Evolutionary conservation across 192 early-diverging fungal species (phyloP).

Genomic region (Dissophora ornata): DNA sequence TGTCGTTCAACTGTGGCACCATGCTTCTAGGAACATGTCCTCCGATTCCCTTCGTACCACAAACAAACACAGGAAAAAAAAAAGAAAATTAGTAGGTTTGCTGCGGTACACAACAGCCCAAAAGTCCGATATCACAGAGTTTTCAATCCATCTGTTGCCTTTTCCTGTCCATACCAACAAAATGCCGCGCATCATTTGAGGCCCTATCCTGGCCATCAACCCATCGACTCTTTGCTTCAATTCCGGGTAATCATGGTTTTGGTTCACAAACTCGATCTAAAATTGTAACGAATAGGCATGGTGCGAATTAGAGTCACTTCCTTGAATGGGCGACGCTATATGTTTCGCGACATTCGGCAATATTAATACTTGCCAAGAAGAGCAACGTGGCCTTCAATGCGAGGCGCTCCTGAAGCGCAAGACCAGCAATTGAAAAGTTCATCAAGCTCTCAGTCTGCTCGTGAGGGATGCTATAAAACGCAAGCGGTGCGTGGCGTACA

Average conservation of each 20-base stretch:
- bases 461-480: slow-evolving; percentile 58
- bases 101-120: no score
- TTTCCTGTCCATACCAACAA: slow-evolving; percentile 14
- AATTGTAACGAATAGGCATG: no score
- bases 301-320: no score
- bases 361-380: slow-evolving; percentile 67
- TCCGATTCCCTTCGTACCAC: slow-evolving; percentile 54
- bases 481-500: slow-evolving; percentile 61
- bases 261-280: slow-evolving; percentile 62
- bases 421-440: slow-evolving; percentile 59
- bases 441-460: slow-evolving; percentile 61
- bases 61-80: background rate
- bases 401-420: slow-evolving; percentile 63
- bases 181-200: slow-evolving; percentile 57
- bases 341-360: no score
- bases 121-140: no score
- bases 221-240: slow-evolving; percentile 53
- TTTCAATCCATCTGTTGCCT: no score
- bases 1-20: slow-evolving; percentile 62
- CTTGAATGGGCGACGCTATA: no score
- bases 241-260: slow-evolving; percentile 48
- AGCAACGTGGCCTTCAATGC: slow-evolving; percentile 62
- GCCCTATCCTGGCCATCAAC: slow-evolving; percentile 55
- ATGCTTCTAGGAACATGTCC: slow-evolving; percentile 66
- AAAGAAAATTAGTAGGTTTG: background rate